Percentiles rank a stretch among this genome's conserved stretches.
Evolutionary conservation across 192 early-diverging fungal species (phyloP).

Genomic region (Backusella psychrophila): DNA sequence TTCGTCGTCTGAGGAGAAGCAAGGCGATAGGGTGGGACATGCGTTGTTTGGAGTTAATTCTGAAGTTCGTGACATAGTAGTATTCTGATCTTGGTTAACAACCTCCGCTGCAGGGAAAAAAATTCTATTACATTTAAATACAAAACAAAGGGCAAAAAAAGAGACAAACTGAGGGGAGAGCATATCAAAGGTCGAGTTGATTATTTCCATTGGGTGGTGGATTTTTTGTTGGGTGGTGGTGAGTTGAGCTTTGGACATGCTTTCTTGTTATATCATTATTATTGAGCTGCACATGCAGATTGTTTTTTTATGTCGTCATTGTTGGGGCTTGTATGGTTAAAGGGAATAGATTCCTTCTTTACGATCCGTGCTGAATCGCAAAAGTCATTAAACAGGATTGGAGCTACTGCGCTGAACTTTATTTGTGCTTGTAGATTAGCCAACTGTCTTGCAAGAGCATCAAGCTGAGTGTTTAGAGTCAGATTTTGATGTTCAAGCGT

Average conservation of each 20-base stretch:
- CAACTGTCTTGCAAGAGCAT: constrained; percentile 32
- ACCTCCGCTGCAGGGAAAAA: constrained; percentile 45
- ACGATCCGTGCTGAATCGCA: constrained; percentile 53
- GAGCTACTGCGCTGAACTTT: constrained; percentile 30
- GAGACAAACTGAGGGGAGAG: not conserved
- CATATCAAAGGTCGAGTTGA: not conserved
- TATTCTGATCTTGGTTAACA: constrained; percentile 19
- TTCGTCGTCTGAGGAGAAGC: constrained; percentile 31
- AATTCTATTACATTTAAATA: not conserved
- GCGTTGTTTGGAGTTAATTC: not conserved
- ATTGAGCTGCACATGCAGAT: not conserved
- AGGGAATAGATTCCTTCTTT: constrained; percentile 9
- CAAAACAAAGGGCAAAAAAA: not conserved
- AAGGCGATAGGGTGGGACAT: constrained; percentile 25
- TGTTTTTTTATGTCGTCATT: not conserved
- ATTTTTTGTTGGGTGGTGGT: constrained; percentile 3
- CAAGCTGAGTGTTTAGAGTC: constrained; percentile 28
- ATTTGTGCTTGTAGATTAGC: constrained; percentile 40
- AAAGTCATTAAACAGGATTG: constrained; percentile 45
- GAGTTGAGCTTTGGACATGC: not conserved
- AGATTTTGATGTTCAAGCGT: constrained; percentile 51
- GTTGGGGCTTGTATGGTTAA: not conserved
- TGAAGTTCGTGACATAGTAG: constrained; percentile 2
- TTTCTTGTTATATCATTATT: not conserved
- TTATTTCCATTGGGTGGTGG: constrained; percentile 41